Conservation (phyloP, 805 yeast genomes). For the Sungouiella blattae region DNA sequence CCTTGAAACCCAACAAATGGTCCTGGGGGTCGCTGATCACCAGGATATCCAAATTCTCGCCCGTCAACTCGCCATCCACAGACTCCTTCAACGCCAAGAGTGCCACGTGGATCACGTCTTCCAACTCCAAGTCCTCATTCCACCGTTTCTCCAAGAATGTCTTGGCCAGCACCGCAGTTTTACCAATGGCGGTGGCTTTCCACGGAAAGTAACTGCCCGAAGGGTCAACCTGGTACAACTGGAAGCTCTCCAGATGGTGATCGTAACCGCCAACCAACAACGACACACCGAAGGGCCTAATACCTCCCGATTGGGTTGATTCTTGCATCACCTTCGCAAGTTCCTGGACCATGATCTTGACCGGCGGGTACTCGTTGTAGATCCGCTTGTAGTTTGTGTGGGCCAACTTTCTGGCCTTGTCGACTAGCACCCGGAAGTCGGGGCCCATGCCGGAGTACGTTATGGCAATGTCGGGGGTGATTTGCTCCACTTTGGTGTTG, state of each 20-base stretch:
- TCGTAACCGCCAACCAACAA: conserved; percentile 92
- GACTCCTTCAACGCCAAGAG: conserved; percentile 90
- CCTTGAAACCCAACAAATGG: conserved; percentile 77
- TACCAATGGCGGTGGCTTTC: conserved; percentile 99
- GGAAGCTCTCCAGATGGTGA: conserved; percentile 61
- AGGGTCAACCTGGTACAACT: conserved; percentile 95
- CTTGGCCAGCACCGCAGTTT: conserved; percentile 93
- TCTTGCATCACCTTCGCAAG: conserved; percentile 97
- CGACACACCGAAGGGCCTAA: conserved; percentile 97
- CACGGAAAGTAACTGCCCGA: conserved; percentile 97
- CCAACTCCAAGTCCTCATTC: conserved; percentile 95
- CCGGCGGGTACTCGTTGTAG: conserved; percentile 96
- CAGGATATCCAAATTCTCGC: conserved; percentile 91
- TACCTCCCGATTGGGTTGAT: conserved; percentile 98
- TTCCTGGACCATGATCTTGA: conserved; percentile 88
- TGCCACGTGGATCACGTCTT: conserved; percentile 97
- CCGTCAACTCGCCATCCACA: conserved; percentile 96
- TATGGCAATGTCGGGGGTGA: conserved; percentile 96
- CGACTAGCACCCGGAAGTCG: conserved; percentile 91
- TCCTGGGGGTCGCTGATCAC: conserved; percentile 82
- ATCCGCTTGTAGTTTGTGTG: conserved; percentile 90
- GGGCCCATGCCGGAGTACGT: conserved; percentile 99
- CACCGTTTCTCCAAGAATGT: conserved; percentile 96
- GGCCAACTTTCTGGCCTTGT: conserved; percentile 88
- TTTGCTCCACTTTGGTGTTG: conserved; percentile 69